These are phyloP conservation scores for Penicillium manginii DNA, from an alignment of 495 filamentous ascomycete species.

Conservation along the genomic window DNA sequence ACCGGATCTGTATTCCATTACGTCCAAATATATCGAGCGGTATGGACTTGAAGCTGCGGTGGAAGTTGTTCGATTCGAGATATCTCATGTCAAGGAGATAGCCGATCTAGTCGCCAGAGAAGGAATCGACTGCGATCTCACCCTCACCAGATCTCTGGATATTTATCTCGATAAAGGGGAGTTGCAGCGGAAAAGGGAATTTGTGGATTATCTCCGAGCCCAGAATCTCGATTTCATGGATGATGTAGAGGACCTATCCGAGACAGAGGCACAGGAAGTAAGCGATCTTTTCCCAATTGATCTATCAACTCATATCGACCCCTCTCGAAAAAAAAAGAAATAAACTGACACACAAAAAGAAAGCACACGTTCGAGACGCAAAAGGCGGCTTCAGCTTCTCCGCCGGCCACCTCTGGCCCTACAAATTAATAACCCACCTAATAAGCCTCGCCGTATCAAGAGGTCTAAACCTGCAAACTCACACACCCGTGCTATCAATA, in stretches of 20 bases:
- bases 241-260: slow-evolving; percentile 33
- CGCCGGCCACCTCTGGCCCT: slow-evolving; percentile 67
- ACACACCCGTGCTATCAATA: slow-evolving; percentile 55
- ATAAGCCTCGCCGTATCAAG: slow-evolving; percentile 39
- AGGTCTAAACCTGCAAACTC: slow-evolving; percentile 61
- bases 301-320: no score
- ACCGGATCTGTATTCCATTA: slow-evolving; percentile 37
- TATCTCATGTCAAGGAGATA: slow-evolving; percentile 34
- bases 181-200: slow-evolving; percentile 27
- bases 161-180: slow-evolving; percentile 34
- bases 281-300: background rate
- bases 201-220: slow-evolving; percentile 29
- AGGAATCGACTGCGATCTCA: slow-evolving; percentile 48
- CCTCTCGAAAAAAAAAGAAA: background rate
- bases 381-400: slow-evolving; percentile 40
- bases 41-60: slow-evolving; percentile 33
- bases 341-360: slow-evolving; percentile 16
- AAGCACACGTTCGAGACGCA: slow-evolving; percentile 37
- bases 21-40: slow-evolving; percentile 30
- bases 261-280: slow-evolving; percentile 33
- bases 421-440: slow-evolving; percentile 65
- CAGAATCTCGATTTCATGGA: slow-evolving; percentile 28
- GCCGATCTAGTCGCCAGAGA: slow-evolving; percentile 37
- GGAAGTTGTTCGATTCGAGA: slow-evolving; percentile 37
- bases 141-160: slow-evolving; percentile 39